A percentile compares a stretch with the other conserved stretches of the same genome.
Evolutionary conservation across 345 rosid species (phyloP).

Genomic region (Brassica cretica): DNA sequence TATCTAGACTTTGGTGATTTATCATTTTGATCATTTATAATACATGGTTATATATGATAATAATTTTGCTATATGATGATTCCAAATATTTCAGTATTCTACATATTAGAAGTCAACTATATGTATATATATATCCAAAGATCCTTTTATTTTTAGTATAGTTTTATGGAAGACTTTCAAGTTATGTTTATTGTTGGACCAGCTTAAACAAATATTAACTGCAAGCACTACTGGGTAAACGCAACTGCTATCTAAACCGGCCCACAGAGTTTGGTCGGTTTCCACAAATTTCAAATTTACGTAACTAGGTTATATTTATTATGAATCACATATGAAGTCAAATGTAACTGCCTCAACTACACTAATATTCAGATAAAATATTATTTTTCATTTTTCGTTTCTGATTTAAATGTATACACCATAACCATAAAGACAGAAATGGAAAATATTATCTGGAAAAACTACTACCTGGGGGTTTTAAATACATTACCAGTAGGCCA

Average conservation of each 20-base stretch:
- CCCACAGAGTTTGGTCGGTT: conserved; percentile 42
- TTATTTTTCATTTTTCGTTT: not conserved
- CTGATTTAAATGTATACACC: not conserved
- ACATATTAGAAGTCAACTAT: conserved; percentile 3
- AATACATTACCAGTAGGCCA: not conserved
- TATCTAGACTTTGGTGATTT: not conserved
- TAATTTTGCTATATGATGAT: not conserved
- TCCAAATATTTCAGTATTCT: not conserved
- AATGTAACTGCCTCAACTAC: conserved; percentile 24
- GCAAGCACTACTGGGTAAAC: conserved; percentile 10
- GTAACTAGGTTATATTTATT: conserved; percentile 7
- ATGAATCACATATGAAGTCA: conserved; percentile 30
- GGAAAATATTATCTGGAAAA: not conserved
- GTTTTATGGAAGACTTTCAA: conserved; percentile 10
- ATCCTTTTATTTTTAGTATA: not conserved
- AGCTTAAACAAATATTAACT: conserved; percentile 6
- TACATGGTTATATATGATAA: not conserved
- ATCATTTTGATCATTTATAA: not conserved
- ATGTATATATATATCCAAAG: not conserved
- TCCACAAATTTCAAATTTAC: conserved; percentile 24
- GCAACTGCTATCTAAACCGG: conserved; percentile 7
- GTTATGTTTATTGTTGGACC: conserved; percentile 20
- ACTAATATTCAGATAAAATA: not conserved
- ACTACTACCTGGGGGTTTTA: not conserved
- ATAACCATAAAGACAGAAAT: conserved; percentile 1